Conservation (phyloP, 441 rosid genomes). For the Adansonia rubrostipa region DNA sequence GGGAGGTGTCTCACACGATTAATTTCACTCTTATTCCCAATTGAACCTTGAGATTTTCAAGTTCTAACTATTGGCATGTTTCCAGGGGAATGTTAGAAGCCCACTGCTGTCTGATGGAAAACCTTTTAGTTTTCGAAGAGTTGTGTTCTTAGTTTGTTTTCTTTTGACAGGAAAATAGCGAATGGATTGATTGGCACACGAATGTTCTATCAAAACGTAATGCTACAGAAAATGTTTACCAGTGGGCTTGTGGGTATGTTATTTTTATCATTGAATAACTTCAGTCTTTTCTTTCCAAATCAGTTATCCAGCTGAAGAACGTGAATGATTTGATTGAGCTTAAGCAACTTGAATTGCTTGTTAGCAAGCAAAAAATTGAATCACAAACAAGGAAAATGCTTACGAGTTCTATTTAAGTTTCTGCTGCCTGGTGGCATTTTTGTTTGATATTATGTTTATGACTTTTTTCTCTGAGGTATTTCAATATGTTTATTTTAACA, state of each 20-base stretch:
- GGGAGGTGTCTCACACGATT: background rate
- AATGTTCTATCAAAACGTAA: conserved; percentile 79
- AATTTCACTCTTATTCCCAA: background rate
- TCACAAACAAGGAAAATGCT: background rate
- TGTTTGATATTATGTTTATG: background rate
- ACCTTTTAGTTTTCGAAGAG: background rate
- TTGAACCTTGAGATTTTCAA: background rate
- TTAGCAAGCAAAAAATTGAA: conserved; percentile 1
- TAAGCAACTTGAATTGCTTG: background rate
- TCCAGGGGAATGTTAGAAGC: background rate
- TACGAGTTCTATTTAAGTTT: conserved; percentile 9
- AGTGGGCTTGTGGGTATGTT: conserved; percentile 96
- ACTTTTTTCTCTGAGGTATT: background rate
- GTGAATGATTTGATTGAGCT: background rate
- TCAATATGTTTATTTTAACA: conserved; percentile 38
- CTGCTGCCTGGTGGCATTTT: conserved; percentile 18
- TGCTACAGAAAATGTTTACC: conserved; percentile 82
- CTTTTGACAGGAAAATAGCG: conserved; percentile 61
- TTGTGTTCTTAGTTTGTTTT: conserved; percentile 26
- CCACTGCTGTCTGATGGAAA: background rate
- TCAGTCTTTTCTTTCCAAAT: background rate
- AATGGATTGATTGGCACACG: conserved; percentile 84
- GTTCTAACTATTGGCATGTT: conserved; percentile 1
- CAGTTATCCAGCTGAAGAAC: conserved; percentile 9
- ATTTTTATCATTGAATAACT: background rate